Conservation (phyloP, 805 yeast species). For the Ascoidea asiatica region DNA sequence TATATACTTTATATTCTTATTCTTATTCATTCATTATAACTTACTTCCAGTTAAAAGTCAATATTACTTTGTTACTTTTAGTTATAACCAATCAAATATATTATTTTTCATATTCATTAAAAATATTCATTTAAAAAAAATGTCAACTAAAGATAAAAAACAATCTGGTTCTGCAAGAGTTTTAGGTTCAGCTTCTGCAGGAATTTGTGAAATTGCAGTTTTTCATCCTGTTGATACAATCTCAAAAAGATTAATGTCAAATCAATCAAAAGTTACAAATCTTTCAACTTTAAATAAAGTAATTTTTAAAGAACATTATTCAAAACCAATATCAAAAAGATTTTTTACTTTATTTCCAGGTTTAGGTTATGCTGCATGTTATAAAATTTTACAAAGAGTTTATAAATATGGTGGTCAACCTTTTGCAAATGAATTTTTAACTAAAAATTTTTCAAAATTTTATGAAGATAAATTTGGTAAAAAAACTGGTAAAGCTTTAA, state of each 20-base stretch:
- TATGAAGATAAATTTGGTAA: conserved; percentile 76
- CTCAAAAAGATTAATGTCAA: conserved; percentile 88
- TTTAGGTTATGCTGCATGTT: conserved; percentile 94
- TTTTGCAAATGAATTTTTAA: conserved; percentile 85
- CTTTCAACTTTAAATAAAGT: conserved; percentile 65
- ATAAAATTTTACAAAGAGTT: conserved; percentile 92
- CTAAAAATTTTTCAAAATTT: conserved; percentile 51
- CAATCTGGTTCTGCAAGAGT: conserved; percentile 85
- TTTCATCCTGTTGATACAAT: conserved; percentile 99
- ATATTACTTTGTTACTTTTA: no score
- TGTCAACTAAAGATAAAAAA: no score
- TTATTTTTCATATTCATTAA: no score
- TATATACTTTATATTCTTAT: no score
- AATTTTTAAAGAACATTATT: conserved; percentile 73
- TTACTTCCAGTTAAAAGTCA: no score
- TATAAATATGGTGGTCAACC: conserved; percentile 99
- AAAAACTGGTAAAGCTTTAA: conserved; percentile 92
- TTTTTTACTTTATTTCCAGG: conserved; percentile 89
- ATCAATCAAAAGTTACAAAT: conserved; percentile 54
- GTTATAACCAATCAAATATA: no score
- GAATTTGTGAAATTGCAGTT: conserved; percentile 89
- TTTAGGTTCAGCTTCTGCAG: conserved; percentile 95
- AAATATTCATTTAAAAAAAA: no score
- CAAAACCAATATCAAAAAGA: conserved; percentile 56
- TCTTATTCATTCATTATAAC: no score